phyloP scores from a whole-genome alignment of 2,329 filamentous ascomycete species.

The Curvularia lunata region DNA sequence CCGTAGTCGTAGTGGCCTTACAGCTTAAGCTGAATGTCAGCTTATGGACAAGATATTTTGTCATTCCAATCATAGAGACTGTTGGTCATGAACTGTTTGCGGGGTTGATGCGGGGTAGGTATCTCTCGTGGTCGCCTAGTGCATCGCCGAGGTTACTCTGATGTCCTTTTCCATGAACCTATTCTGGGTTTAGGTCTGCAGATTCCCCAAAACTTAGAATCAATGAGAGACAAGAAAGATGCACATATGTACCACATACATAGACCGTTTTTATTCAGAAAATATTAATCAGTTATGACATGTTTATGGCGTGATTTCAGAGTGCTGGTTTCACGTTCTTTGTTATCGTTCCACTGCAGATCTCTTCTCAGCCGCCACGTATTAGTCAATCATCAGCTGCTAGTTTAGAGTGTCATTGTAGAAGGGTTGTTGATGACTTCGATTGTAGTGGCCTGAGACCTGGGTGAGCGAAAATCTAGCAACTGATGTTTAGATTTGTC shows the following conservation, averaged over 20 bases:
- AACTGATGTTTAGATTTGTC: not conserved
- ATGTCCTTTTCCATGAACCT: not conserved
- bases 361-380: not conserved
- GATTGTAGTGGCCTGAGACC: no score
- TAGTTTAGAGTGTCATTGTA: not conserved
- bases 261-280: no score
- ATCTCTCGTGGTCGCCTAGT: not conserved
- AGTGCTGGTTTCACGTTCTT: not conserved
- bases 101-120: slow-evolving; percentile 4
- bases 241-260: no score
- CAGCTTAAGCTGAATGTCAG: no score
- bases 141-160: not conserved
- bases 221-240: not conserved
- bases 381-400: not conserved
- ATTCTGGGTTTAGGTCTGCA: not conserved
- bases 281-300: no score
- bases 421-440: not conserved
- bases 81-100: not conserved
- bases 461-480: not conserved
- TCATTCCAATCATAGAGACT: not conserved
- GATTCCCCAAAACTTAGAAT: not conserved
- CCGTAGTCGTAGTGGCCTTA: not conserved
- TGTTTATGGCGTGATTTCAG: not conserved
- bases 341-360: not conserved
- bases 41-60: not conserved